Percentiles rank a stretch among this genome's conserved stretches.
Evolutionary conservation across 352 stramenopile species (phyloP).

Genomic region (Thalassiosira mediterranea): DNA sequence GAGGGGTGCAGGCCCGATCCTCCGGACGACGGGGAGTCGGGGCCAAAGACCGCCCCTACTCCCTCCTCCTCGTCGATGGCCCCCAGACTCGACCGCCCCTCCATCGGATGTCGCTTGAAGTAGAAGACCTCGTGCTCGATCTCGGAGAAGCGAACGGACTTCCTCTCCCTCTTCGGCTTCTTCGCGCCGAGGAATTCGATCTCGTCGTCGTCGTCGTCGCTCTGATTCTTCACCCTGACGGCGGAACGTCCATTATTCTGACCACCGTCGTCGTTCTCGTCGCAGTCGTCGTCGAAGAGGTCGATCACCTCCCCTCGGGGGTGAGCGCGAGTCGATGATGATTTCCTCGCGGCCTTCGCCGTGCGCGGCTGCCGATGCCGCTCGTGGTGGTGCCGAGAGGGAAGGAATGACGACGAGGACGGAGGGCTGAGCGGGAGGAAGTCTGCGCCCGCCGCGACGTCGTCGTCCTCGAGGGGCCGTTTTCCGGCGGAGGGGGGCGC

Average conservation of each 20-base stretch:
- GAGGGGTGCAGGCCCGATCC: not conserved
- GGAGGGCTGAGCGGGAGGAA: too few relatives aligned
- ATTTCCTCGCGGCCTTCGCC: not conserved
- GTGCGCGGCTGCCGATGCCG: not conserved
- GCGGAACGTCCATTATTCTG: too few relatives aligned
- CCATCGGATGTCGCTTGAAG: slow-evolving; percentile 26
- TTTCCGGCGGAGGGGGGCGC: slow-evolving; percentile 5
- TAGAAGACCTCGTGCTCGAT: slow-evolving; percentile 35
- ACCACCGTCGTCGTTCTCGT: not conserved
- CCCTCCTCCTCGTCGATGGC: slow-evolving; percentile 6
- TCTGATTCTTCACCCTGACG: too few relatives aligned
- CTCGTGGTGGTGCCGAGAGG: not conserved
- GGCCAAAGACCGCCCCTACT: not conserved
- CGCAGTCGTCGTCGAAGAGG: slow-evolving; percentile 10
- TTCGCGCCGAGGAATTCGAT: not conserved
- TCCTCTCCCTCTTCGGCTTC: not conserved
- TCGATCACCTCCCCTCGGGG: too few relatives aligned
- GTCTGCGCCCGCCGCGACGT: too few relatives aligned
- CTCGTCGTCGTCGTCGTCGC: slow-evolving; percentile 8
- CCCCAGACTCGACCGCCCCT: not conserved
- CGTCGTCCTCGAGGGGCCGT: slow-evolving; percentile 2
- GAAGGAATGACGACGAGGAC: not conserved
- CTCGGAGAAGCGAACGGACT: slow-evolving; percentile 24
- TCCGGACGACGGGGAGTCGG: too few relatives aligned
- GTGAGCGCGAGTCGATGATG: too few relatives aligned